phyloP scores from a whole-genome alignment of 2,329 filamentous ascomycete genomes.

The Colletotrichum lupini region DNA sequence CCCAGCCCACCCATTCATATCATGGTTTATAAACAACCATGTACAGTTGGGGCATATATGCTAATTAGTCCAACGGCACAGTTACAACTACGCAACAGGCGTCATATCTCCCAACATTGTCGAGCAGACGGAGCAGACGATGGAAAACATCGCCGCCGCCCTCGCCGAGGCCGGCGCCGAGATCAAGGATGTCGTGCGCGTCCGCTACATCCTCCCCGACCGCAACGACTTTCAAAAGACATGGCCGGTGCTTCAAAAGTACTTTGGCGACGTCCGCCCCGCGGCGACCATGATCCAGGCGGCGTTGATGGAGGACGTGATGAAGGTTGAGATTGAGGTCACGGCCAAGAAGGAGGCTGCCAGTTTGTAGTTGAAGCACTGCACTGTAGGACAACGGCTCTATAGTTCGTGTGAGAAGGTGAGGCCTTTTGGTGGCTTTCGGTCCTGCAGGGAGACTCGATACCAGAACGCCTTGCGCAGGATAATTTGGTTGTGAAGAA shows the following conservation, averaged over 20 bases:
- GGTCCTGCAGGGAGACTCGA: too few species aligned
- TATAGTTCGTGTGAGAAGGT: not conserved
- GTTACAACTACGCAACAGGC: conserved; percentile 62
- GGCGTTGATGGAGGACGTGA: conserved; percentile 60
- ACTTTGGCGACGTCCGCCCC: conserved; percentile 60
- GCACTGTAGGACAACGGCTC: fast-evolving
- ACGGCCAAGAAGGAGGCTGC: conserved; percentile 44
- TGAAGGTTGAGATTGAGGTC: conserved; percentile 58
- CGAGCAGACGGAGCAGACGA: conserved; percentile 61
- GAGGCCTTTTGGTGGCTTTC: not conserved
- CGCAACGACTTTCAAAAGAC: conserved; percentile 57
- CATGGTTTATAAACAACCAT: not conserved
- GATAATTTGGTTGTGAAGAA: too few species aligned
- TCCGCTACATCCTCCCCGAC: conserved; percentile 63
- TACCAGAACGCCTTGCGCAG: too few species aligned
- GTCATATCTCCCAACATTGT: conserved; percentile 56
- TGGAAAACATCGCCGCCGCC: conserved; percentile 58
- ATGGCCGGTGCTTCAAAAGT: conserved; percentile 62
- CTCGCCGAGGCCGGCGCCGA: conserved; percentile 55
- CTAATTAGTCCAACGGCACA: conserved; percentile 36
- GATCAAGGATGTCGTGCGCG: conserved; percentile 60
- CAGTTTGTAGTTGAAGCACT: not conserved
- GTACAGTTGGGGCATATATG: not conserved
- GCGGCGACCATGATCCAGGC: conserved; percentile 66
- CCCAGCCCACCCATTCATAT: too few species aligned